Percentiles rank a stretch among this genome's conserved stretches.
Evolutionary conservation across 305 asterid genomes (phyloP).

Genomic region (Galium porrigens): DNA sequence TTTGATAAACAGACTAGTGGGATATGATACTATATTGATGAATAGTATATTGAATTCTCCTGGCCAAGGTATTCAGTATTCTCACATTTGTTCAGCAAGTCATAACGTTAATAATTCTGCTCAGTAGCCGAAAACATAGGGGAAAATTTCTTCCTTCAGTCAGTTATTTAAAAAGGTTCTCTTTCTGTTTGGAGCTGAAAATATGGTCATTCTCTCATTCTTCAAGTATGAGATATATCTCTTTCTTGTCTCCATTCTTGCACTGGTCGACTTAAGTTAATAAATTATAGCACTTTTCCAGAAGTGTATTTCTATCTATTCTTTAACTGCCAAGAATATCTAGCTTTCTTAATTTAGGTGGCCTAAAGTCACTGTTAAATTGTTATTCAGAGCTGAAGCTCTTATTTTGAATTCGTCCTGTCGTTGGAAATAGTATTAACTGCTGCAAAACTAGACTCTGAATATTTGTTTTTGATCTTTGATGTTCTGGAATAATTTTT

Average conservation of each 20-base stretch:
- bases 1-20: slow-evolving; percentile 87
- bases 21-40: slow-evolving; percentile 93
- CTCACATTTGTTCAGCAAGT: background rate
- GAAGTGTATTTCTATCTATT: background rate
- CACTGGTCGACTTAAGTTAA: background rate
- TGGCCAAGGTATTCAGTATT: slow-evolving; percentile 57
- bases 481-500: slow-evolving; percentile 14
- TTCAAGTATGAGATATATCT: background rate
- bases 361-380: background rate
- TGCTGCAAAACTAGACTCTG: background rate
- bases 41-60: slow-evolving; percentile 85
- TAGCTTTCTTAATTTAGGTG: background rate
- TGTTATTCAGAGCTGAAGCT: background rate
- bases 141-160: background rate
- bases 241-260: background rate
- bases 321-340: background rate
- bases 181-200: background rate
- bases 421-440: background rate
- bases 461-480: slow-evolving; percentile 12
- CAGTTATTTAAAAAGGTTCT: background rate
- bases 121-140: too few relatives aligned
- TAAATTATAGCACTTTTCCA: background rate
- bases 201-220: background rate
- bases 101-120: background rate
- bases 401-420: slow-evolving; percentile 9